Percentiles rank a stretch among this genome's conserved stretches.
Conservation (phyloP, 2,329 filamentous ascomycete species). For the Neofusicoccum cordaticola region DNA sequence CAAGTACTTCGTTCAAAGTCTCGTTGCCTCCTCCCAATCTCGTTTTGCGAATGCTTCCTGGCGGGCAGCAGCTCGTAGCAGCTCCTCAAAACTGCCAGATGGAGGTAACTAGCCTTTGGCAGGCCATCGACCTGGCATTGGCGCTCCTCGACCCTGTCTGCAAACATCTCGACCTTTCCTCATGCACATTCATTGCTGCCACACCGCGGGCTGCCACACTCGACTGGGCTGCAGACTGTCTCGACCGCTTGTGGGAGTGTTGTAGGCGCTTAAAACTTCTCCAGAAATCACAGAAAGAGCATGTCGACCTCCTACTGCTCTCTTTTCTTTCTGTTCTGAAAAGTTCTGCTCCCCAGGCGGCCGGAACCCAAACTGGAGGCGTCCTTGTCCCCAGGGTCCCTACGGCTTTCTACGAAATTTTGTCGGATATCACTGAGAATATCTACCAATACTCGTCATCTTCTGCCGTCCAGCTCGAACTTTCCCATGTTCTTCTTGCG, state of each 20-base stretch:
- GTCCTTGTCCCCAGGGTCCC: not conserved
- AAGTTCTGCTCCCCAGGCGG: not conserved
- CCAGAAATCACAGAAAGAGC: not conserved
- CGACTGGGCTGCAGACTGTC: not conserved
- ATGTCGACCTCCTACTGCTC: not conserved
- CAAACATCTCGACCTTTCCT: not conserved
- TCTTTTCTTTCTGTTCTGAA: not conserved
- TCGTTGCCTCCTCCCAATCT: conserved; percentile 40
- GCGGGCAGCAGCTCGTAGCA: conserved; percentile 40
- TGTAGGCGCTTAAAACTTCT: not conserved
- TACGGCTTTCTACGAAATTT: not conserved
- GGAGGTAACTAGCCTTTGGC: conserved; percentile 25
- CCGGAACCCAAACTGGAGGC: not conserved
- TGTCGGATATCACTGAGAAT: not conserved
- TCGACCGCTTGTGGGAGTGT: not conserved
- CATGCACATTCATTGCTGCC: not conserved
- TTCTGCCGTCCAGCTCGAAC: not conserved
- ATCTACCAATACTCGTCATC: not conserved
- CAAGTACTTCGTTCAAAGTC: conserved; percentile 25
- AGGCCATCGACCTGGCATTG: conserved; percentile 29
- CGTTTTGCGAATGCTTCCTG: conserved; percentile 37
- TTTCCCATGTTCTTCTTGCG: not conserved
- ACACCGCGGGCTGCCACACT: not conserved
- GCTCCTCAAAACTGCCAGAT: conserved; percentile 41
- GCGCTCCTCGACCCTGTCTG: not conserved